Evolutionary conservation across 257 asterid genomes (phyloP).

Genomic region (Anisodus tanguticus): DNA sequence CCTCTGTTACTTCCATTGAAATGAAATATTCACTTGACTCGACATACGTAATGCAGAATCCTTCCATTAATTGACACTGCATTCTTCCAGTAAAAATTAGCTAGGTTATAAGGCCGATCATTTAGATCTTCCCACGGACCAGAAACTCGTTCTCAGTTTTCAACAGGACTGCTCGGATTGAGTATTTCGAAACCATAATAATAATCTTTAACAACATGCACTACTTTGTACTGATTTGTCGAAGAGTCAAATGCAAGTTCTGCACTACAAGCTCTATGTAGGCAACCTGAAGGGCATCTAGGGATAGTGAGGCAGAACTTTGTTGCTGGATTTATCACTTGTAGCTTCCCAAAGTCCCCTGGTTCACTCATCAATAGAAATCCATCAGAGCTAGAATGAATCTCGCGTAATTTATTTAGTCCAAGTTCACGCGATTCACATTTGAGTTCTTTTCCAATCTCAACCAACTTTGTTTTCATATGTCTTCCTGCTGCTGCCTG

Average conservation of each 20-base stretch:
- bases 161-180: neutral
- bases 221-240: conserved; percentile 31
- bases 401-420: neutral
- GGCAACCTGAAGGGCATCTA: conserved; percentile 10
- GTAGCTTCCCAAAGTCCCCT: neutral
- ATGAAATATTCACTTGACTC: too few relatives aligned
- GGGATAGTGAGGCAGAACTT: conserved; percentile 24
- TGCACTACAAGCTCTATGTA: conserved; percentile 27
- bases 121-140: neutral
- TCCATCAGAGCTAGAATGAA: conserved; percentile 35
- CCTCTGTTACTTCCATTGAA: too few relatives aligned
- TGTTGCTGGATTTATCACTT: conserved; percentile 27
- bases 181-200: conserved; percentile 34
- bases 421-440: conserved; percentile 20
- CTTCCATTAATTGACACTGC: conserved; percentile 7
- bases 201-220: conserved; percentile 21
- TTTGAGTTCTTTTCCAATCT: conserved; percentile 18
- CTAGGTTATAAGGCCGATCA: neutral
- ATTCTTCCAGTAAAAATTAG: neutral
- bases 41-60: too few relatives aligned
- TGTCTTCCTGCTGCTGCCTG: neutral
- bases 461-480: conserved; percentile 22
- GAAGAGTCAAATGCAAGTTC: conserved; percentile 35
- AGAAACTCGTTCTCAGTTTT: conserved; percentile 25
- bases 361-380: conserved; percentile 28